Evolutionary conservation across 1,139 yeast species (phyloP).

Genomic region (Zygoascus hellenicus): DNA sequence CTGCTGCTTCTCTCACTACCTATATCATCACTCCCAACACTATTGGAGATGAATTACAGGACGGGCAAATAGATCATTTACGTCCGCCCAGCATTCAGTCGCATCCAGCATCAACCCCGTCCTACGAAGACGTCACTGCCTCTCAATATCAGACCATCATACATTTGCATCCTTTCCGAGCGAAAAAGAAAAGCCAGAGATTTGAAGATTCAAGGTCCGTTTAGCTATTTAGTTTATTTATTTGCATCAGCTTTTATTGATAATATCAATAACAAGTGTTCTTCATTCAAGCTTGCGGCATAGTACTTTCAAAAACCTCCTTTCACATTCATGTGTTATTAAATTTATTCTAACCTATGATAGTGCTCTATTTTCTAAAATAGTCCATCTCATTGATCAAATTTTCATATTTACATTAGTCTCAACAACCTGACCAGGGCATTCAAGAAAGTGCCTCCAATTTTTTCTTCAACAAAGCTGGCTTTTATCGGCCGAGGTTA

Average conservation of each 20-base stretch:
- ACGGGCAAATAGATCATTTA: too few species aligned
- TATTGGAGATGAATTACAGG: background rate
- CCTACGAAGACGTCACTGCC: background rate
- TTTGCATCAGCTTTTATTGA: background rate
- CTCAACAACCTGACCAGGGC: too few species aligned
- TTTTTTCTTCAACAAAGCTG: background rate
- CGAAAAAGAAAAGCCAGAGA: background rate
- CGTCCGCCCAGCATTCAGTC: background rate
- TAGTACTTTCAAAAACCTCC: too few species aligned
- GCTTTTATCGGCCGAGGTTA: conserved; percentile 49
- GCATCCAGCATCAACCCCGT: background rate
- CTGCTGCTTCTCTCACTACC: conserved; percentile 2
- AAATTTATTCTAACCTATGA: too few species aligned
- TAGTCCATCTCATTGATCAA: too few species aligned
- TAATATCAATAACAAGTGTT: too few species aligned
- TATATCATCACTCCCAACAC: background rate
- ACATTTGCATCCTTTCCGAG: conserved; percentile 8
- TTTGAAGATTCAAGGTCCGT: background rate
- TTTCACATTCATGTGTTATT: too few species aligned
- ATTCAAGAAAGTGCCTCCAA: too few species aligned
- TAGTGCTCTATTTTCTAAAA: too few species aligned
- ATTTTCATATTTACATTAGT: too few species aligned
- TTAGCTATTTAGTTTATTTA: background rate
- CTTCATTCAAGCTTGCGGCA: too few species aligned
- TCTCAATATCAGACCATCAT: conserved; percentile 5